Percentiles rank a stretch among this genome's conserved stretches.
phyloP scores from a whole-genome alignment of 768 basidiomycete species.

The Saitozyma sp. region DNA sequence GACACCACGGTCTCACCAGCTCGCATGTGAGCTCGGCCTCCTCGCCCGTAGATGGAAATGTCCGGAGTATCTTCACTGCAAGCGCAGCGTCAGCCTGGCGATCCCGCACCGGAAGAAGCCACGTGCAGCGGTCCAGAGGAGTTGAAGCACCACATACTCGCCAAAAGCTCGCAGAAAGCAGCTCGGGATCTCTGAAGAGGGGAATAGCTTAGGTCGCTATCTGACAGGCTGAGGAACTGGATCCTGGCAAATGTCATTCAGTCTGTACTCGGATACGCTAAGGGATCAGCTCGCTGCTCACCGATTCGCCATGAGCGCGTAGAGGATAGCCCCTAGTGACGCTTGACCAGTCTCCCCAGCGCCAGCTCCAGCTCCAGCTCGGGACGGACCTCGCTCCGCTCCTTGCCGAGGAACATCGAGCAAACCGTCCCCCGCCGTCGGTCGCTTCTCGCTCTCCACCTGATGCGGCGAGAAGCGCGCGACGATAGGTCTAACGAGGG shows the following conservation, averaged over 20 bases:
- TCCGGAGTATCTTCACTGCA: constrained; percentile 70
- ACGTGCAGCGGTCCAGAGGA: constrained; percentile 1
- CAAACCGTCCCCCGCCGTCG: not conserved
- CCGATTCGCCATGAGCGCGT: constrained; percentile 51
- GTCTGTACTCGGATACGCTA: not conserved
- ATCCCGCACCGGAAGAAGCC: not conserved
- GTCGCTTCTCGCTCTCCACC: no score
- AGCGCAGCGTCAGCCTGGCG: not conserved
- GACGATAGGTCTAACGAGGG: constrained; percentile 46
- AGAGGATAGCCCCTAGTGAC: constrained; percentile 35
- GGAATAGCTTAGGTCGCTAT: constrained; percentile 72
- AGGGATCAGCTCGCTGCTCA: constrained; percentile 9
- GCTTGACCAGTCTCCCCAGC: not conserved
- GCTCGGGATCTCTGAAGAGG: constrained; percentile 69
- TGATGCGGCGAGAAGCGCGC: constrained; percentile 22
- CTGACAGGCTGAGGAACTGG: constrained; percentile 71
- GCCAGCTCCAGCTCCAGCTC: no score
- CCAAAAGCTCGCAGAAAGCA: constrained; percentile 80
- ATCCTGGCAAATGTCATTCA: constrained; percentile 25
- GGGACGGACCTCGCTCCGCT: no score
- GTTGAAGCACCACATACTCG: constrained; percentile 52
- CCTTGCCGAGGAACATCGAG: no score
- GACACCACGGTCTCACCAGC: constrained; percentile 79
- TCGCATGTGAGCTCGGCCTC: constrained; percentile 77
- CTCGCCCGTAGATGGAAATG: constrained; percentile 64